Evolutionary conservation across 805 yeast species (phyloP).

Genomic region (Saccharomyces jurei): DNA sequence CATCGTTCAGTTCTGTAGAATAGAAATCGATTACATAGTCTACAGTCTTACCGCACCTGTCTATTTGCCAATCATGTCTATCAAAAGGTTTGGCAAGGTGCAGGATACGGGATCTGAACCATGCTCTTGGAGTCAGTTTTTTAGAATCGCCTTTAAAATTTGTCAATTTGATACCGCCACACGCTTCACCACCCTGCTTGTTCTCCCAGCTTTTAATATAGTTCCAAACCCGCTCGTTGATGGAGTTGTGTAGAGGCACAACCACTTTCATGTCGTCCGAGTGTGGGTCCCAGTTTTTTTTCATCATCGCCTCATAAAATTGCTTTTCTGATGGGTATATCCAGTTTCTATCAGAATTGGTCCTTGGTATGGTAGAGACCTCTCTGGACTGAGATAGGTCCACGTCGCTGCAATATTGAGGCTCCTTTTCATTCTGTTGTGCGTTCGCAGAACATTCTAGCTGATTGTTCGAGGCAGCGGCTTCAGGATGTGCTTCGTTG

Average conservation of each 20-base stretch:
- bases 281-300: slow-evolving; percentile 81
- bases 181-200: slow-evolving; percentile 45
- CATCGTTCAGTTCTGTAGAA: slow-evolving; percentile 26
- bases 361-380: slow-evolving; percentile 74
- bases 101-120: slow-evolving; percentile 47
- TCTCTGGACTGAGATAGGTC: slow-evolving; percentile 66
- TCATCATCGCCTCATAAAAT: slow-evolving; percentile 86
- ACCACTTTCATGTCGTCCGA: slow-evolving; percentile 80
- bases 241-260: slow-evolving; percentile 90
- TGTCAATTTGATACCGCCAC: slow-evolving; percentile 81
- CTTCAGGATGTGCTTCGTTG: slow-evolving; percentile 2
- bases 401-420: slow-evolving; percentile 31
- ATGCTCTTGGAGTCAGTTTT: slow-evolving; percentile 82
- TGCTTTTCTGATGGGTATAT: slow-evolving; percentile 92
- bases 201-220: slow-evolving; percentile 80
- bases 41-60: slow-evolving; percentile 72
- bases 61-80: slow-evolving; percentile 89
- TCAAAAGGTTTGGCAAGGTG: slow-evolving; percentile 84
- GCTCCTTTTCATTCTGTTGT: slow-evolving; percentile 22
- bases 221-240: slow-evolving; percentile 87
- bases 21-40: slow-evolving; percentile 94
- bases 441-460: background rate
- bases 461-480: slow-evolving; percentile 3
- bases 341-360: slow-evolving; percentile 68
- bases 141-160: slow-evolving; percentile 85